Conservation (phyloP, 2,329 filamentous ascomycete species). For the Microdochium bolleyi region DNA sequence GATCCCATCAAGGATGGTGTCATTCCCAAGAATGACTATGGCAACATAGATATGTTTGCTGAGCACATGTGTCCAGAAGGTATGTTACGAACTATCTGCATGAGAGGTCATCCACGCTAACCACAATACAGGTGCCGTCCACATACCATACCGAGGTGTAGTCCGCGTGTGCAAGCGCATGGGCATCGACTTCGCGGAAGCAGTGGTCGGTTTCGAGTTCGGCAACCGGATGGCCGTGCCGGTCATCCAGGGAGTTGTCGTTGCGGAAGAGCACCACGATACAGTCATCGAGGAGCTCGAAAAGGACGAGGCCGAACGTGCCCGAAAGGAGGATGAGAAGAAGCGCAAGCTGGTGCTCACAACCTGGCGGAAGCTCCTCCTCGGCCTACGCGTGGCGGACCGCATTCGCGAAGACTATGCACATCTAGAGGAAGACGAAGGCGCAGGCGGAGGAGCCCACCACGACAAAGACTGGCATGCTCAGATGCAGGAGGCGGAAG, state of each 20-base stretch:
- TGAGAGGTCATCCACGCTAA: slow-evolving; percentile 4
- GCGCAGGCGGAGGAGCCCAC: slow-evolving; percentile 10
- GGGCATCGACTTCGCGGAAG: slow-evolving; percentile 83
- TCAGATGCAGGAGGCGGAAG: slow-evolving; percentile 10
- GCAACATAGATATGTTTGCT: slow-evolving; percentile 94
- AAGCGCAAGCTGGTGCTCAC: slow-evolving; percentile 63
- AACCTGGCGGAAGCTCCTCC: slow-evolving; percentile 80
- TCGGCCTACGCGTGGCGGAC: slow-evolving; percentile 76
- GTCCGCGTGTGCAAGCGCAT: slow-evolving; percentile 77
- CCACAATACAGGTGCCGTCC: slow-evolving; percentile 55
- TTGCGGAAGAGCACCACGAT: slow-evolving; percentile 72
- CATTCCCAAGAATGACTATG: slow-evolving; percentile 91
- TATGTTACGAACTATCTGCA: slow-evolving; percentile 12
- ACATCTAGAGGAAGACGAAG: slow-evolving; percentile 47
- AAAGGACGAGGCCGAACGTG: slow-evolving; percentile 66
- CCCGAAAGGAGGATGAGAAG: slow-evolving; percentile 77
- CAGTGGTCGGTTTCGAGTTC: slow-evolving; percentile 94
- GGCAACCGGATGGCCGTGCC: slow-evolving; percentile 91
- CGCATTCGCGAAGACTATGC: slow-evolving; percentile 72
- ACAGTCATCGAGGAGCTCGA: slow-evolving; percentile 70
- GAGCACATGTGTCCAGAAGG: slow-evolving; percentile 77
- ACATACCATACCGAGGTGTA: slow-evolving; percentile 72
- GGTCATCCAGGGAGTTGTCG: slow-evolving; percentile 81
- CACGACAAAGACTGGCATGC: slow-evolving; percentile 32
- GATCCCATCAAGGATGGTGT: slow-evolving; percentile 72